phyloP scores from a whole-genome alignment of 306 rosid species.

The Heteromeles arbutifolia region DNA sequence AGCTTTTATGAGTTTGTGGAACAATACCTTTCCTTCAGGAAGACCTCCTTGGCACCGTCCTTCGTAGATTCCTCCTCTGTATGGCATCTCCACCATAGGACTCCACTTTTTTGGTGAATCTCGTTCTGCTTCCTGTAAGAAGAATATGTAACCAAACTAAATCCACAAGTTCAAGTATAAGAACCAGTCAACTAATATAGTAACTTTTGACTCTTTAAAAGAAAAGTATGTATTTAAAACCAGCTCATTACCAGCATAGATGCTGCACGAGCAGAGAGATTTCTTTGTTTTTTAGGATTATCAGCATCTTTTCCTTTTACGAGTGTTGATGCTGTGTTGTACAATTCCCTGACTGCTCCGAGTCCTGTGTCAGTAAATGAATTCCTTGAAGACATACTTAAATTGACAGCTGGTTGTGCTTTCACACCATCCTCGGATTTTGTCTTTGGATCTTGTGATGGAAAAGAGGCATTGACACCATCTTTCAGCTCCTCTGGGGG shows the following conservation, averaged over 20 bases:
- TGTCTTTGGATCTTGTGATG: constrained; percentile 28
- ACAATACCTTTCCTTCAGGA: constrained; percentile 88
- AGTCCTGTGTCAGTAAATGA: constrained; percentile 47
- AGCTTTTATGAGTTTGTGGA: not conserved
- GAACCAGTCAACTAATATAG: not conserved
- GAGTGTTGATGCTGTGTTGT: constrained; percentile 42
- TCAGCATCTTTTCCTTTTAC: constrained; percentile 52
- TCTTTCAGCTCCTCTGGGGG: constrained; percentile 59
- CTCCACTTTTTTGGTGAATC: constrained; percentile 82
- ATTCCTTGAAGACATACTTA: constrained; percentile 40
- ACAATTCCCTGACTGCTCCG: constrained; percentile 60
- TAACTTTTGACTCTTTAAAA: not conserved
- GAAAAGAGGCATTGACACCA: constrained; percentile 26
- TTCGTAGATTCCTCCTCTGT: constrained; percentile 76
- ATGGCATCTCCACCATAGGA: constrained; percentile 81
- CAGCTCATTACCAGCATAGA: constrained; percentile 74
- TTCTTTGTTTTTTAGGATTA: constrained; percentile 59
- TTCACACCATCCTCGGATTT: constrained; percentile 36
- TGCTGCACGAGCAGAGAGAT: constrained; percentile 81
- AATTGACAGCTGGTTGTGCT: constrained; percentile 19
- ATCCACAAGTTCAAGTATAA: constrained; percentile 4
- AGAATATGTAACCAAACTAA: constrained; percentile 14
- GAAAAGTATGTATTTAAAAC: not conserved
- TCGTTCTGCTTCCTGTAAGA: constrained; percentile 80
- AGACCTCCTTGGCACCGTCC: constrained; percentile 98